Evolutionary conservation across 371 early-diverging fungal species (phyloP).

Genomic region (Mucor indicus): DNA sequence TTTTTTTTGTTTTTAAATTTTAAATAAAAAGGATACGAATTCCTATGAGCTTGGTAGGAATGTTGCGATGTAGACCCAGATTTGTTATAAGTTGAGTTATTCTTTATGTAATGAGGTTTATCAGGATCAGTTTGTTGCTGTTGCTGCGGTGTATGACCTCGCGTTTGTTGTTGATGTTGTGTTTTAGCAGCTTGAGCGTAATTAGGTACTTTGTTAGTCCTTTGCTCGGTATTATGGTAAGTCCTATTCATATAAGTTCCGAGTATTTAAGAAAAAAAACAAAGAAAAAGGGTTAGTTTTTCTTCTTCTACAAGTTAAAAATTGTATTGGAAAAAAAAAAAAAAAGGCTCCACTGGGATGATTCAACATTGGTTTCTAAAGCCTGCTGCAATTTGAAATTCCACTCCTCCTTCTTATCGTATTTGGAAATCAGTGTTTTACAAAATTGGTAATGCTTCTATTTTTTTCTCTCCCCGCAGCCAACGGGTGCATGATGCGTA

Average conservation of each 20-base stretch:
- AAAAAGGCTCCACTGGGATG: neutral
- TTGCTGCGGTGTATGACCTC: conserved; percentile 2
- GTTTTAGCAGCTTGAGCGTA: conserved; percentile 22
- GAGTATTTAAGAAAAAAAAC: conserved; percentile 3
- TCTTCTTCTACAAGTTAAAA: too few species aligned
- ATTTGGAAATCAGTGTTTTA: neutral
- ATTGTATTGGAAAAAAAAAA: conserved; percentile 1
- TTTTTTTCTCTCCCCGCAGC: too few species aligned
- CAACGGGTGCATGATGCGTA: too few species aligned
- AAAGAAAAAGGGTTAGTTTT: conserved; percentile 1
- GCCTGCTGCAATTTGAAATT: too few species aligned
- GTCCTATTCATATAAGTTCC: conserved; percentile 12
- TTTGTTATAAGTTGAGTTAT: neutral
- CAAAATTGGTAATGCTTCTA: too few species aligned
- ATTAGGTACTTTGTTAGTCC: conserved; percentile 3
- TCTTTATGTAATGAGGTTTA: neutral
- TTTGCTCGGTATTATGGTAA: conserved; percentile 8
- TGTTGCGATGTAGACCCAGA: neutral
- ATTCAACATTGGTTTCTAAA: too few species aligned
- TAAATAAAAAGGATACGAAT: conserved; percentile 7
- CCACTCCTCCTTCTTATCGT: too few species aligned
- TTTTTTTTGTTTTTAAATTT: too few species aligned
- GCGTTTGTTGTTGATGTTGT: conserved; percentile 2
- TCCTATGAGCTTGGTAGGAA: neutral
- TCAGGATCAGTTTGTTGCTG: neutral